A percentile compares a stretch with the other conserved stretches of the same genome.
Conservation (phyloP, 495 filamentous ascomycete species). For the Aspergillus sclerotioniger region DNA sequence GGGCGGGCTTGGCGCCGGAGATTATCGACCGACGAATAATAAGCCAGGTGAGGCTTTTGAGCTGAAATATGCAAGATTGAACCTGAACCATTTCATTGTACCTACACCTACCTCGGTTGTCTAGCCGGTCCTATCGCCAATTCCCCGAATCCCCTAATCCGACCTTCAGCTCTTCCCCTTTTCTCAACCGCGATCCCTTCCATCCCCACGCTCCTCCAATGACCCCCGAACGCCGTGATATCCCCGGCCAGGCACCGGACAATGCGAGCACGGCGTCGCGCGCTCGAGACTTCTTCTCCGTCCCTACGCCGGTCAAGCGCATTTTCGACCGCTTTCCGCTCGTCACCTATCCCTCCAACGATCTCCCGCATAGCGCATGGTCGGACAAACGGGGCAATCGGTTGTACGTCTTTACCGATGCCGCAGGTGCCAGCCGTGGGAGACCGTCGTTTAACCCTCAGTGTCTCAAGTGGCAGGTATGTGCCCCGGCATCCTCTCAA, state of each 20-base stretch:
- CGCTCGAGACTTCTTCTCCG: conserved; percentile 51
- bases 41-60: neutral
- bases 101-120: neutral
- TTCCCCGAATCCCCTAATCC: neutral
- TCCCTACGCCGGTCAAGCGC: conserved; percentile 73
- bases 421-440: conserved; percentile 58
- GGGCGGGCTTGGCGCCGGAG: neutral
- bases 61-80: neutral
- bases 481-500: conserved; percentile 21
- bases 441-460: conserved; percentile 84
- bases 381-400: conserved; percentile 47
- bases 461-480: conserved; percentile 95
- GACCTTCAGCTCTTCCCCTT: neutral
- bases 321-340: conserved; percentile 86
- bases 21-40: neutral
- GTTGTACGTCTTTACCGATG: conserved; percentile 76
- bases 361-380: conserved; percentile 66
- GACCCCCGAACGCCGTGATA: conserved; percentile 32
- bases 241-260: conserved; percentile 22
- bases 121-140: neutral
- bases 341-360: conserved; percentile 70
- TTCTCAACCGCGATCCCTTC: neutral
- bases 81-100: neutral
- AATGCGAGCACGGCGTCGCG: conserved; percentile 19
- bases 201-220: conserved; percentile 25